Conservation (phyloP, 169 alveolate species). For the Amoebophrya sp. region DNA sequence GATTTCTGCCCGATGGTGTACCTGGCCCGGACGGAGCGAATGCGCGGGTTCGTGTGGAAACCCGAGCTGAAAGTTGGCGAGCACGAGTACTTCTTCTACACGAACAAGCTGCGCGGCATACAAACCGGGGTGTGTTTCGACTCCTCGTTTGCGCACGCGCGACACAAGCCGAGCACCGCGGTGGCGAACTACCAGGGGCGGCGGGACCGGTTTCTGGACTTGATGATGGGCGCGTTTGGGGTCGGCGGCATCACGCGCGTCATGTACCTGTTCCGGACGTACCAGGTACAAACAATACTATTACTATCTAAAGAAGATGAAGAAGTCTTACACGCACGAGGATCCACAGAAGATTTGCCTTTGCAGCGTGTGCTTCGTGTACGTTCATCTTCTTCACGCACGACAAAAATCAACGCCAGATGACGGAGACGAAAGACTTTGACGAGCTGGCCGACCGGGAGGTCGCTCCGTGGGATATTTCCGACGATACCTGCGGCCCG, state of each 20-base stretch:
- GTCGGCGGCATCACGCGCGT: not conserved
- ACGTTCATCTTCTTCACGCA: too few relatives aligned
- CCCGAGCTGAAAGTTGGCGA: not conserved
- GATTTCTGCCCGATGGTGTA: constrained; percentile 19
- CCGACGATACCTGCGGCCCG: constrained; percentile 1
- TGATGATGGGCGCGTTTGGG: not conserved
- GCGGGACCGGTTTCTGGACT: not conserved
- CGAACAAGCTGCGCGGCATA: not conserved
- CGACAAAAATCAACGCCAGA: not conserved
- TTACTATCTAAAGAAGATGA: not conserved
- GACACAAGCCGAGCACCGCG: not conserved
- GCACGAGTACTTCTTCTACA: constrained; percentile 8
- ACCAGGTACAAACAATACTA: not conserved
- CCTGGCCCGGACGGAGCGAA: not conserved
- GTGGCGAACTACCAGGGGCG: not conserved
- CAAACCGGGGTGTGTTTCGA: constrained; percentile 15
- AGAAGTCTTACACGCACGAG: not conserved
- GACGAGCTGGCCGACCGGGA: not conserved
- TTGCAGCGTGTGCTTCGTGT: too few relatives aligned
- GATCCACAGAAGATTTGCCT: too few relatives aligned
- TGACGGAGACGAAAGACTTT: not conserved
- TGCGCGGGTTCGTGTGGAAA: not conserved
- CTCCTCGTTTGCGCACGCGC: not conserved
- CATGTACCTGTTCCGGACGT: not conserved
- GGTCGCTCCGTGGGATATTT: not conserved